Percentiles rank a stretch among this genome's conserved stretches.
phyloP scores from a whole-genome alignment of 495 filamentous ascomycete genomes.

The Daldinia concentrica region DNA sequence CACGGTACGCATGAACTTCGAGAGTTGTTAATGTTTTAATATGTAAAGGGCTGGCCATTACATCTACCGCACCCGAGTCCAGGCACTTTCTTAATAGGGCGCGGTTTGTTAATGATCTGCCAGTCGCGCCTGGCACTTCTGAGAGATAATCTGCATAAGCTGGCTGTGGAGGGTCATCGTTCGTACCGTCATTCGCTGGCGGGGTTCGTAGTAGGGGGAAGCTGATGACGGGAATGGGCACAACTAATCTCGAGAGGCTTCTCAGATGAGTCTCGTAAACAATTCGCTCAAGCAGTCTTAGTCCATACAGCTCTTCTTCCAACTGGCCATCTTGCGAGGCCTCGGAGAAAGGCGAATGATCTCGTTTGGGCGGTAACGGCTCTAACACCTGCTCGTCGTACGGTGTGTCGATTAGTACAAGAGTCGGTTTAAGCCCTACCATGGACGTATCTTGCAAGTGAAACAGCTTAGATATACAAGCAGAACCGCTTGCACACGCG shows the following conservation, averaged over 20 bases:
- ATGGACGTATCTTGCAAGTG: constrained; percentile 71
- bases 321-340: constrained; percentile 47
- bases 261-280: constrained; percentile 74
- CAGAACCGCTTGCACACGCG: constrained; percentile 72
- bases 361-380: constrained; percentile 50
- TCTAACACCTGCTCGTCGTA: constrained; percentile 59
- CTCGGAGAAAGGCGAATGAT: constrained; percentile 50
- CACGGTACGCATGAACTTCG: constrained; percentile 82
- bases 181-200: constrained; percentile 43
- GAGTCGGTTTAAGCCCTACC: constrained; percentile 71
- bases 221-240: constrained; percentile 74
- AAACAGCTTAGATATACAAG: constrained; percentile 74
- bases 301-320: constrained; percentile 69
- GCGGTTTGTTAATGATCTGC: constrained; percentile 52
- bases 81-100: constrained; percentile 69
- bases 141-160: constrained; percentile 29
- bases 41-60: constrained; percentile 79
- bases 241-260: constrained; percentile 75
- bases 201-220: constrained; percentile 43
- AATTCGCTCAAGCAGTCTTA: constrained; percentile 73
- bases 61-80: constrained; percentile 86
- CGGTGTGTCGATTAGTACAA: constrained; percentile 80
- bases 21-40: constrained; percentile 74
- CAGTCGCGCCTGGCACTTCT: constrained; percentile 33
- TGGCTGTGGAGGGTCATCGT: constrained; percentile 46